Evolutionary conservation across 2,329 filamentous ascomycete species (phyloP), one percentile per base, ranked within the genome.

Genomic region (Talaromyces sp.): DNA sequence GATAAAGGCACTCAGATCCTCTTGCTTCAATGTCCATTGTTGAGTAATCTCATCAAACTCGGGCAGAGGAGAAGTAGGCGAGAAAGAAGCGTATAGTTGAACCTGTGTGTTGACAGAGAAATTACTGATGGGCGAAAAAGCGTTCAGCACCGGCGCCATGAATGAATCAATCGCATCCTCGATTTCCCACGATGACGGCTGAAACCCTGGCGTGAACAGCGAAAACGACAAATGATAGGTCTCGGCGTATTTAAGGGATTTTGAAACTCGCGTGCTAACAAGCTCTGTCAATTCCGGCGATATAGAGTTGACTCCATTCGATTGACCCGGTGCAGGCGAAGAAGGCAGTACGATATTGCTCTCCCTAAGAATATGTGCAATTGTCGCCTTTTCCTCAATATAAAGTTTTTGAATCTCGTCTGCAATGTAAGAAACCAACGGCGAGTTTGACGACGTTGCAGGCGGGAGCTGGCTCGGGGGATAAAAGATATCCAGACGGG

Each of bases 151-250:
- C 0, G 95, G 94, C 59, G 85, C 81, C 75, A 99, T 87, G 75
- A 96, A 94, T 66, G 90, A 84, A 28, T 88, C 83, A 9, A 98
- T 83, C 0, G 94, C 92, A 40, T 84, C 78, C 66, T 97, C 90
- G 57, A 98, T 91, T 58, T 96, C 91, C 95, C 95, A 99, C 9
- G 89, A 89, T 34, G 90, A 96, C 1, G 95, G 95, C 0, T 81
- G 75, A 1, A 89, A 84, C 1, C 87, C 87, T 12, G 90, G 89
- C 0, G 92, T 95, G 73, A 99, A 98, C 3, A 99, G 82, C 0
- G 95, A 99, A 72, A 99, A 96, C 0, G 93, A 96, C 31, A 99
- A 81, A 72, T 99, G 95, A 73, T 98, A 99, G 0, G 91, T 96
- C 14, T 93, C 88, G 4, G 95, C 89, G 73, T 97, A 96, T 73